phyloP scores from a whole-genome alignment of 768 basidiomycete genomes.

The Coprinopsis strossmayeri region DNA sequence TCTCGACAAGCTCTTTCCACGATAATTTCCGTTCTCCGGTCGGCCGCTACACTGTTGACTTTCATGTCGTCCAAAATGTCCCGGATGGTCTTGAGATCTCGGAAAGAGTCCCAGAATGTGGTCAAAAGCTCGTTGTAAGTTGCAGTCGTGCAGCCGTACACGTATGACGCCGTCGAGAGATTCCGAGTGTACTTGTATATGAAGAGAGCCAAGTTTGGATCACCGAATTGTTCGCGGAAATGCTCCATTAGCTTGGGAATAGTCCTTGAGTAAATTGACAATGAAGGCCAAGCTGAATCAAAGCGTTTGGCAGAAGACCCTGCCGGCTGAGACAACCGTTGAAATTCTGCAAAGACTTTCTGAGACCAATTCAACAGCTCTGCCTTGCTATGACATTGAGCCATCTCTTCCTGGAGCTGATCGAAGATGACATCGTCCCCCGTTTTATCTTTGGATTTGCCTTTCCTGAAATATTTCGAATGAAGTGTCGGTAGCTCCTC shows the following conservation, averaged over 20 bases:
- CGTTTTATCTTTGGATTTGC: too few relatives aligned
- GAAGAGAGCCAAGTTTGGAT: conserved; percentile 76
- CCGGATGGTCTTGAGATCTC: conserved; percentile 72
- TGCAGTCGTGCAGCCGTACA: conserved; percentile 82
- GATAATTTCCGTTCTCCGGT: conserved; percentile 53
- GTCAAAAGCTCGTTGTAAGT: conserved; percentile 86
- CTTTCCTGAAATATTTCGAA: conserved; percentile 3
- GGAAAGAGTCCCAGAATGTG: conserved; percentile 80
- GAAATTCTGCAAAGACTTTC: conserved; percentile 61
- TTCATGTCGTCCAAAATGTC: conserved; percentile 77
- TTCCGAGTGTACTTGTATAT: conserved; percentile 77
- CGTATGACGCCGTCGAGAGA: conserved; percentile 73
- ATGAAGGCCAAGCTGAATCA: too few relatives aligned
- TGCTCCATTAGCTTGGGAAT: conserved; percentile 72
- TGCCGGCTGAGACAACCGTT: too few relatives aligned
- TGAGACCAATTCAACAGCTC: conserved; percentile 70
- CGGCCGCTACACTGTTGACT: conserved; percentile 65
- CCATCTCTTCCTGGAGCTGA: conserved; percentile 66
- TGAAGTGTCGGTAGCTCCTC: not conserved
- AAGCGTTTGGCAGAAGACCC: too few relatives aligned
- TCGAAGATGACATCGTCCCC: conserved; percentile 39
- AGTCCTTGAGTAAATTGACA: conserved; percentile 62
- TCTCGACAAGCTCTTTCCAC: conserved; percentile 61
- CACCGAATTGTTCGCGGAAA: conserved; percentile 70
- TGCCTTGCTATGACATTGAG: conserved; percentile 59